phyloP scores from a whole-genome alignment of 495 filamentous ascomycete genomes.

The Cercophora sp. region DNA sequence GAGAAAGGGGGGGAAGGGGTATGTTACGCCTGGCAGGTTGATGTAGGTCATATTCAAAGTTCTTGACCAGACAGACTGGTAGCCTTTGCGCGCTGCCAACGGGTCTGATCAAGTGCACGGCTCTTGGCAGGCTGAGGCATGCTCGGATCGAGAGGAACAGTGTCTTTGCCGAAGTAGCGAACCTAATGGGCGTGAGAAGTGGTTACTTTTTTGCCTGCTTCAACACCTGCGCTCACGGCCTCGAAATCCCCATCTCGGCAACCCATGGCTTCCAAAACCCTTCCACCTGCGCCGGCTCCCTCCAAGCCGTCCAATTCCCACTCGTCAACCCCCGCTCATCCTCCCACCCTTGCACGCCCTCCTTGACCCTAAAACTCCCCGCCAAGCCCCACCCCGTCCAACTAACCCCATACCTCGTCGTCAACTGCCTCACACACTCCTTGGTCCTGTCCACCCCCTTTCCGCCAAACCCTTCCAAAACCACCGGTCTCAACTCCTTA shows the following conservation, averaged over 20 bases:
- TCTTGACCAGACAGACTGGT: too few relatives aligned
- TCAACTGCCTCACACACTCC: conserved; percentile 43
- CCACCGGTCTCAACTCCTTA: conserved; percentile 36
- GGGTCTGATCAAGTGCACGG: too few relatives aligned
- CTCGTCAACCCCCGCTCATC: conserved; percentile 47
- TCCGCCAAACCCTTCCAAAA: conserved; percentile 50
- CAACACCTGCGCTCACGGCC: too few relatives aligned
- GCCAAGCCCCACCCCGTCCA: conserved; percentile 55
- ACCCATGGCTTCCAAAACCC: conserved; percentile 40
- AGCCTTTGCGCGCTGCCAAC: too few relatives aligned
- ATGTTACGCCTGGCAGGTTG: too few relatives aligned
- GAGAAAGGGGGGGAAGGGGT: too few relatives aligned
- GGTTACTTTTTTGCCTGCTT: too few relatives aligned
- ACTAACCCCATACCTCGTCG: conserved; percentile 43
- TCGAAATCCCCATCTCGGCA: conserved; percentile 26
- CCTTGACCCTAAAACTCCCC: conserved; percentile 36
- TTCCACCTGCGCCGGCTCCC: conserved; percentile 28
- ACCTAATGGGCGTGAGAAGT: too few relatives aligned
- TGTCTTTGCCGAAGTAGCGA: too few relatives aligned
- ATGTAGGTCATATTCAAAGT: too few relatives aligned
- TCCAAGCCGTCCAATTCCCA: conserved; percentile 40
- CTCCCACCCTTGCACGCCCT: conserved; percentile 42
- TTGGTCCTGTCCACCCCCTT: conserved; percentile 35
- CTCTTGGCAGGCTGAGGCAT: too few relatives aligned
- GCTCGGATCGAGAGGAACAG: too few relatives aligned